Evolutionary conservation across 2,329 filamentous ascomycete species (phyloP).

Genomic region (Monosporascus sp.): DNA sequence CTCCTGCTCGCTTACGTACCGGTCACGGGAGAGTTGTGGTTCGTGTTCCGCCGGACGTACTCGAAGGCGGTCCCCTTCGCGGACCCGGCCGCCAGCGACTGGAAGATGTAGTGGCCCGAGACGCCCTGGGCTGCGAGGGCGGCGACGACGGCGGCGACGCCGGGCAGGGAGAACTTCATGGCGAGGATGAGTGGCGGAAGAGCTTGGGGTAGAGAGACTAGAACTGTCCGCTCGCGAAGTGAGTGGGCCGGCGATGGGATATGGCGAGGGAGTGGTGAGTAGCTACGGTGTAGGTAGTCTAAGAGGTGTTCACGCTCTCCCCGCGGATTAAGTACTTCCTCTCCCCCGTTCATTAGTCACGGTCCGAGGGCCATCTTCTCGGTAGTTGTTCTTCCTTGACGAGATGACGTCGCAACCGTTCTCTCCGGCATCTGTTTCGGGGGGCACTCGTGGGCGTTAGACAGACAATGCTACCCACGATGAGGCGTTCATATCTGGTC

Average conservation of each 20-base stretch:
- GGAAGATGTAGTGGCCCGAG: constrained; percentile 36
- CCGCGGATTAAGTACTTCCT: not conserved
- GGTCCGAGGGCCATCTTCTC: not conserved
- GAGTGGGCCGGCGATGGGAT: not conserved
- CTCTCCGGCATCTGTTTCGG: not conserved
- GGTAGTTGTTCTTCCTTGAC: not conserved
- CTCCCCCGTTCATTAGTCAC: too few relatives aligned
- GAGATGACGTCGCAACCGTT: not conserved
- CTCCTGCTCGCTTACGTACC: constrained; percentile 10
- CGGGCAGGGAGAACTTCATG: constrained; percentile 25
- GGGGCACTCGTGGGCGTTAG: not conserved
- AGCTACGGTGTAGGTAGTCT: not conserved
- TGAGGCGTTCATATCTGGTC: not conserved
- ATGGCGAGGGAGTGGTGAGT: not conserved
- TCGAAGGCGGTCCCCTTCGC: constrained; percentile 28
- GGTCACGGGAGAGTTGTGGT: constrained; percentile 42
- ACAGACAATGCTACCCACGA: not conserved
- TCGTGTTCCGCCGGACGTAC: constrained; percentile 38
- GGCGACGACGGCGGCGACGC: constrained; percentile 18
- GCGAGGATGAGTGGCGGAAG: not conserved
- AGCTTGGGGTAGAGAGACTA: too few relatives aligned
- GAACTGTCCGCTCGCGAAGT: too few relatives aligned
- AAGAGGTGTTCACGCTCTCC: too few relatives aligned
- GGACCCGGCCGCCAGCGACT: constrained; percentile 28
- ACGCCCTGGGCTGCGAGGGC: constrained; percentile 27